These are phyloP conservation scores for Neofusicoccum sp. DNA, from an alignment of 2,329 filamentous ascomycete genomes.

Conservation along the genomic window DNA sequence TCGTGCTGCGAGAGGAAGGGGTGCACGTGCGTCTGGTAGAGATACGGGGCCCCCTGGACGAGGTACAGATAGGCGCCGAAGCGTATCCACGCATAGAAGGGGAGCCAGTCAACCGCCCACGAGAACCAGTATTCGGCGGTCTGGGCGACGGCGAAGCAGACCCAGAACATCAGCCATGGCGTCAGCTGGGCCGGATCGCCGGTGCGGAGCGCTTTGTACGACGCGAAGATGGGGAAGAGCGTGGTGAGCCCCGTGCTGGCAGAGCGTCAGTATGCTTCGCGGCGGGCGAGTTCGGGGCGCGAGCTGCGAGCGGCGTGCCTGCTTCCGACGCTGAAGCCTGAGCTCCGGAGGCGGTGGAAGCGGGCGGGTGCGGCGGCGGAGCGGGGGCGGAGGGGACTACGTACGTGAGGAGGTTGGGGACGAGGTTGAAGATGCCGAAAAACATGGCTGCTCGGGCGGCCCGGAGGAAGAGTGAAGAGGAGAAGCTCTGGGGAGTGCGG, in stretches of 20 bases:
- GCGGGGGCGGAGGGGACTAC: not conserved
- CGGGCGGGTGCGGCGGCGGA: not conserved
- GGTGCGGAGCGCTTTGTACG: slow-evolving; percentile 95
- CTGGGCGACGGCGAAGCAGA: slow-evolving; percentile 78
- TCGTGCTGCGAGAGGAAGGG: slow-evolving; percentile 89
- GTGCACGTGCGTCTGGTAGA: slow-evolving; percentile 83
- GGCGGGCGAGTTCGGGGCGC: not conserved
- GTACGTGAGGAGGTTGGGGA: slow-evolving; percentile 18
- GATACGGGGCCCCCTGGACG: slow-evolving; percentile 81
- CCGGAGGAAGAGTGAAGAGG: not conserved
- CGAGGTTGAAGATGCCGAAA: slow-evolving; percentile 18
- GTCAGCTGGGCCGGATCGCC: slow-evolving; percentile 84
- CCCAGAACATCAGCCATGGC: slow-evolving; percentile 99
- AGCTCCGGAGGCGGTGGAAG: not conserved
- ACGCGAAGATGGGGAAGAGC: slow-evolving; percentile 92
- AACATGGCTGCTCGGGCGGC: slow-evolving; percentile 11
- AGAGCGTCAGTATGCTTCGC: slow-evolving; percentile 21
- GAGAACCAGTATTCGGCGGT: slow-evolving; percentile 83
- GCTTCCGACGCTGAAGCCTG: not conserved
- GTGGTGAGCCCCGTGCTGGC: slow-evolving; percentile 79
- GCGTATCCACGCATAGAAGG: slow-evolving; percentile 91
- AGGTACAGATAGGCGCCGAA: slow-evolving; percentile 87
- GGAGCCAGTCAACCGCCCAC: slow-evolving; percentile 86
- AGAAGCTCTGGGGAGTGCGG: not conserved
- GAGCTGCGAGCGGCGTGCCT: not conserved